Evolutionary conservation across 192 early-diverging fungal genomes (phyloP).

Genomic region (Pilaira anomala): DNA sequence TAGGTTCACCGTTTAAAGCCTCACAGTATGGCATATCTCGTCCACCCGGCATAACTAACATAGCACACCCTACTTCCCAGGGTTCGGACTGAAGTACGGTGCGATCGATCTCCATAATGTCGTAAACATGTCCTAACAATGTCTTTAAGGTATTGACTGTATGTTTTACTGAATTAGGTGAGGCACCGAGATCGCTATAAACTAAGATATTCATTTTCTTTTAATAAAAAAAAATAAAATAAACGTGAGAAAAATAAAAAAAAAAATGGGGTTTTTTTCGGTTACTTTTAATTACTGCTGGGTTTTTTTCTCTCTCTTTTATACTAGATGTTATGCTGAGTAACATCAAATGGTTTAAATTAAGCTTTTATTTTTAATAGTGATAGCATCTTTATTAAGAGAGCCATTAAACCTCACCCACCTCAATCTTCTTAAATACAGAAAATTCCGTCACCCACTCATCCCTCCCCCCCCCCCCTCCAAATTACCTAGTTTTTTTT

Average conservation of each 20-base stretch:
- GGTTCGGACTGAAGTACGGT: conserved; percentile 71
- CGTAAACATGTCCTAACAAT: conserved; percentile 79
- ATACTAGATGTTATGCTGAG: too few species aligned
- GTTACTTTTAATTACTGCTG: too few species aligned
- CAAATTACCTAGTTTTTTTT: too few species aligned
- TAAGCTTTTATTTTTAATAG: too few species aligned
- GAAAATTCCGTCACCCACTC: too few species aligned
- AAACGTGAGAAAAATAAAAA: not conserved
- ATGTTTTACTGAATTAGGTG: conserved; percentile 54
- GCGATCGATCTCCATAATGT: conserved; percentile 81
- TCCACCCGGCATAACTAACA: conserved; percentile 89
- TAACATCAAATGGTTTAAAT: too few species aligned
- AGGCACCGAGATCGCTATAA: conserved; percentile 75
- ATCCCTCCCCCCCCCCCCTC: too few species aligned
- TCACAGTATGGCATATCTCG: conserved; percentile 79
- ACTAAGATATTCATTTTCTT: conserved; percentile 71
- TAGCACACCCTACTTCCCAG: conserved; percentile 81
- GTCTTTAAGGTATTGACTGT: conserved; percentile 68
- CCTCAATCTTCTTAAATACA: too few species aligned
- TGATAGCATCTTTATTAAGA: too few species aligned
- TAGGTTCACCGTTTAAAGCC: conserved; percentile 63
- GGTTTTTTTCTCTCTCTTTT: too few species aligned
- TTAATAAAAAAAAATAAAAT: not conserved
- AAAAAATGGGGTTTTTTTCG: not conserved
- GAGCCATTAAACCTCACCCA: too few species aligned